These are phyloP conservation scores for Diphasiastrum complanatum DNA, from an alignment of 83 land plant species.

Conservation along the genomic window DNA sequence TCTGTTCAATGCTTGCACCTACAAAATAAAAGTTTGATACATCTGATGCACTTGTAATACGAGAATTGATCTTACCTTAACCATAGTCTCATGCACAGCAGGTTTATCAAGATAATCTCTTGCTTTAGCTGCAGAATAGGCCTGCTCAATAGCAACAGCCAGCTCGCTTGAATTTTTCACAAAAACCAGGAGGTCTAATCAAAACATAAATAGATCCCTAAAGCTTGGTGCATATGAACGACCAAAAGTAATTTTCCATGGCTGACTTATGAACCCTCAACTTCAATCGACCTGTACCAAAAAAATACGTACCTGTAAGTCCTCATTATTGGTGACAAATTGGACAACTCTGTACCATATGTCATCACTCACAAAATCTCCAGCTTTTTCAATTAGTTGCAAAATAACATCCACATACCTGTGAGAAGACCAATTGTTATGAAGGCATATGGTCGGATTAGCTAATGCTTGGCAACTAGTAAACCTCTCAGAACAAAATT, in stretches of 20 bases:
- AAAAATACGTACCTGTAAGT: conserved; percentile 60
- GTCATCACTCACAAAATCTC: conserved; percentile 98
- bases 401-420: conserved; percentile 99
- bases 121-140: conserved; percentile 95
- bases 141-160: conserved; percentile 35
- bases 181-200: background rate
- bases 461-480: background rate
- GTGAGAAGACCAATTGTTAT: conserved; percentile 2
- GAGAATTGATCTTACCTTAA: conserved; percentile 53
- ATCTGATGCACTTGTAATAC: no score
- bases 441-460: background rate
- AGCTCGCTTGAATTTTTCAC: background rate
- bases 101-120: conserved; percentile 92
- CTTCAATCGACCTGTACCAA: background rate
- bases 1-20: no score
- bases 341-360: conserved; percentile 99
- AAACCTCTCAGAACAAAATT: no score
- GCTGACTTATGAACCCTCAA: conserved; percentile 3
- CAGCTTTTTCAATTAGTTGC: conserved; percentile 97
- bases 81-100: conserved; percentile 99
- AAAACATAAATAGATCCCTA: background rate
- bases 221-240: conserved; percentile 3
- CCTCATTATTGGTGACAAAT: conserved; percentile 99
- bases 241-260: background rate
- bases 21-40: no score